Conservation (phyloP, 257 asterid genomes). For the Handroanthus guayacan region DNA sequence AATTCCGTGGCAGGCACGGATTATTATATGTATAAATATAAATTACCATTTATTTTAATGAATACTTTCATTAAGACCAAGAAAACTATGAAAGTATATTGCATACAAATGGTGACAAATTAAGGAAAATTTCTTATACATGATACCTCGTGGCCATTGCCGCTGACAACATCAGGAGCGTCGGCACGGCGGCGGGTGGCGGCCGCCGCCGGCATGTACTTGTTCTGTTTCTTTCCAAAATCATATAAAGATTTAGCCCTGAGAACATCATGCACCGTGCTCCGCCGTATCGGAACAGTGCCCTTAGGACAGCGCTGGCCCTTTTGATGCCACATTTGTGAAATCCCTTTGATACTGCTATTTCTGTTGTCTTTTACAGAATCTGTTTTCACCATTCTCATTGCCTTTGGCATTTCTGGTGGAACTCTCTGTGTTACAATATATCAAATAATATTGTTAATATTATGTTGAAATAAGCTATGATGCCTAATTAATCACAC, state of each 20-base stretch:
- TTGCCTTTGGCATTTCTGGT: conserved; percentile 68
- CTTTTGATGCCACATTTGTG: conserved; percentile 80
- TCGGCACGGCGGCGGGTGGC: conserved; percentile 48
- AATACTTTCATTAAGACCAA: too few species aligned
- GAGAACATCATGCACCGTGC: conserved; percentile 69
- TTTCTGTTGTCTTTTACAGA: conserved; percentile 20
- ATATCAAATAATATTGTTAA: background rate
- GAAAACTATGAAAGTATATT: too few species aligned
- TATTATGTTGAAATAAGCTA: background rate
- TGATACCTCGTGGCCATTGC: conserved; percentile 92
- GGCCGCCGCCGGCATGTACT: conserved; percentile 5
- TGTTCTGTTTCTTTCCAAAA: conserved; percentile 69
- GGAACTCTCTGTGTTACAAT: conserved; percentile 53
- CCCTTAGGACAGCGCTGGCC: conserved; percentile 82
- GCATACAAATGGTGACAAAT: too few species aligned
- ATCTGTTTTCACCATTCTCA: conserved; percentile 51
- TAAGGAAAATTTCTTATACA: background rate
- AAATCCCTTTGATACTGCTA: conserved; percentile 37
- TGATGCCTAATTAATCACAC: too few species aligned
- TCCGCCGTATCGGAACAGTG: conserved; percentile 85
- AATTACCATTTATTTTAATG: too few species aligned
- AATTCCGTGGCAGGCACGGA: too few species aligned
- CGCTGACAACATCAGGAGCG: conserved; percentile 83
- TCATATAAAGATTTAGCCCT: conserved; percentile 82
- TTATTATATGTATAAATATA: too few species aligned